Evolutionary conservation across 2,329 filamentous ascomycete species (phyloP).

Genomic region (Paecilomyces niveus): DNA sequence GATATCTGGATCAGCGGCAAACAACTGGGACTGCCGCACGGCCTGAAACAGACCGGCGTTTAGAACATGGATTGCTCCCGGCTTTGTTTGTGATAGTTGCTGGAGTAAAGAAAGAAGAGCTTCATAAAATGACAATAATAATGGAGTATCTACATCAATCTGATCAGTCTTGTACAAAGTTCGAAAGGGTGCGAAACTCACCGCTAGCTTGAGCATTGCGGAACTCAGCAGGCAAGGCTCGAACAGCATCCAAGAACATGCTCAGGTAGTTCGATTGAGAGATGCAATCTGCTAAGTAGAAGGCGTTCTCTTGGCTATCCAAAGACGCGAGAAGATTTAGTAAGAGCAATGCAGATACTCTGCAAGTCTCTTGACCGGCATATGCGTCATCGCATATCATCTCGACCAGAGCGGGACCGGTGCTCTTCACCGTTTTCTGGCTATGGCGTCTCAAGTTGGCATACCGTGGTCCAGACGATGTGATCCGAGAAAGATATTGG

Average conservation of each 20-base stretch:
- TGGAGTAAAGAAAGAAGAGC: constrained; percentile 76
- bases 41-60: constrained; percentile 82
- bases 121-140: constrained; percentile 56
- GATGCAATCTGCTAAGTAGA: constrained; percentile 69
- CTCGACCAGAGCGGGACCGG: constrained; percentile 76
- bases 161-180: constrained; percentile 3
- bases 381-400: constrained; percentile 90
- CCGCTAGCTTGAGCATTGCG: constrained; percentile 50
- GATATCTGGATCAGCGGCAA: constrained; percentile 84
- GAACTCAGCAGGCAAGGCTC: constrained; percentile 67
- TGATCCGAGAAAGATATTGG: constrained; percentile 68
- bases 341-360: constrained; percentile 80
- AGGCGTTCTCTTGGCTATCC: constrained; percentile 63
- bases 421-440: constrained; percentile 65
- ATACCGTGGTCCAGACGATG: constrained; percentile 42
- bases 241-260: constrained; percentile 81
- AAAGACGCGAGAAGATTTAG: constrained; percentile 70
- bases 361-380: constrained; percentile 70
- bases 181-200: constrained; percentile 31
- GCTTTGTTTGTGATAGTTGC: constrained; percentile 72
- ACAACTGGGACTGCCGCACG: constrained; percentile 75
- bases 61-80: constrained; percentile 80
- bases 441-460: constrained; percentile 43
- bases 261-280: constrained; percentile 85
- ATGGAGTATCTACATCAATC: constrained; percentile 41